A percentile compares a stretch with the other conserved stretches of the same genome.
Conservation (phyloP, 495 filamentous ascomycete species). For the Chaetomium cochliodes region DNA sequence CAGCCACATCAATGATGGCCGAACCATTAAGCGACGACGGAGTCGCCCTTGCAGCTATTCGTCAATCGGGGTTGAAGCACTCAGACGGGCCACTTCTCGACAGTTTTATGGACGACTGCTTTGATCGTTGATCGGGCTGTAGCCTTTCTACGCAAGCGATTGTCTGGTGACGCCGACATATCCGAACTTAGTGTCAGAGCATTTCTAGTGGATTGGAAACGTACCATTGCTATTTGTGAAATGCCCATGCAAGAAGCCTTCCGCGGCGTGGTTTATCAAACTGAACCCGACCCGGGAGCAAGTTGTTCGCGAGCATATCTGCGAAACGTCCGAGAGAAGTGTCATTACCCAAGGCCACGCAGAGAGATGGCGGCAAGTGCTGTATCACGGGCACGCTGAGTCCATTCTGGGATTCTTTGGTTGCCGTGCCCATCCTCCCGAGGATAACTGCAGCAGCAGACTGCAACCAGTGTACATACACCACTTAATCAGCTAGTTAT, state of each 20-base stretch:
- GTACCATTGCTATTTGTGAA: conserved; percentile 2
- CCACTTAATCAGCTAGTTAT: background rate
- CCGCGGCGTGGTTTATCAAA: background rate
- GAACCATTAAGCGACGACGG: background rate
- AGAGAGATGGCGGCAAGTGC: conserved; percentile 5
- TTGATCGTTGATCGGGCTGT: conserved; percentile 3
- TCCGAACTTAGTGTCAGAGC: background rate
- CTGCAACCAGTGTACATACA: background rate
- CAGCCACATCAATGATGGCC: conserved; percentile 6
- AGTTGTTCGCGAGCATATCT: conserved; percentile 3
- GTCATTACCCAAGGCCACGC: background rate
- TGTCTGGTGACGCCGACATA: background rate
- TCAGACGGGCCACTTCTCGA: conserved; percentile 2
- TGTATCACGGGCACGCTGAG: conserved; percentile 1
- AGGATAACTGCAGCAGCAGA: background rate
- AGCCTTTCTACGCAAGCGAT: background rate
- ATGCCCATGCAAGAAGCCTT: background rate
- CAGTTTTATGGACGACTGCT: conserved; percentile 1
- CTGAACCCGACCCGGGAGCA: background rate
- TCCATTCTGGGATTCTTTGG: conserved; percentile 5
- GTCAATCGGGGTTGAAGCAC: background rate
- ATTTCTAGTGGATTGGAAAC: conserved; percentile 7
- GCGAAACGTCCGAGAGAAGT: background rate
- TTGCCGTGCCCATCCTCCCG: conserved; percentile 4
- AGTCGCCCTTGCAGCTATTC: background rate